These are phyloP conservation scores for Omphalea diandra DNA, from an alignment of 441 rosid genomes.

Conservation along the genomic window DNA sequence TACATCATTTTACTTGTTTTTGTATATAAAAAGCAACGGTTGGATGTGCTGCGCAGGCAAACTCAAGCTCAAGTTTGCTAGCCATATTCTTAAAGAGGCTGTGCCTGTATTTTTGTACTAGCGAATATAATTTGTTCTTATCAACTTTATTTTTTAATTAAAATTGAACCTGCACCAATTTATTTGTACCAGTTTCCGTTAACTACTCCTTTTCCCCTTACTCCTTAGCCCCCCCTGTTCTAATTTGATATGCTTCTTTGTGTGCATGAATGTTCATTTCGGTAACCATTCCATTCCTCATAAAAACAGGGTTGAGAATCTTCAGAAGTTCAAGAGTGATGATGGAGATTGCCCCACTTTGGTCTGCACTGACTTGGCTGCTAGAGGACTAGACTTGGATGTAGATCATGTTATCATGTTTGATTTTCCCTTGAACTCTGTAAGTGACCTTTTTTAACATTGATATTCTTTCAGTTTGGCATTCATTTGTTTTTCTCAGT, in stretches of 20 bases:
- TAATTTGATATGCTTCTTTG: not conserved
- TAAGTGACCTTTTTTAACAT: slow-evolving; percentile 36
- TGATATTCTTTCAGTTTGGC: not conserved
- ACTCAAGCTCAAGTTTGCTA: too few relatives aligned
- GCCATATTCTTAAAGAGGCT: too few relatives aligned
- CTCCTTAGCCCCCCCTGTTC: not conserved
- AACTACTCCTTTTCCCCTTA: not conserved
- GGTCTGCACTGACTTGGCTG: slow-evolving; percentile 94
- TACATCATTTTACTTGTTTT: too few relatives aligned
- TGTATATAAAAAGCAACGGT: not conserved
- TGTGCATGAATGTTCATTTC: not conserved
- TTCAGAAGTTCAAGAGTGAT: slow-evolving; percentile 79
- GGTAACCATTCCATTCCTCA: slow-evolving; percentile 16
- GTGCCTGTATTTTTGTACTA: not conserved
- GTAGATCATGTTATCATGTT: slow-evolving; percentile 93
- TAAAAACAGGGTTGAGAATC: slow-evolving; percentile 69
- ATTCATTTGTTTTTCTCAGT: not conserved
- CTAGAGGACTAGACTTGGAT: slow-evolving; percentile 85
- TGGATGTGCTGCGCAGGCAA: not conserved
- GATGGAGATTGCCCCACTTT: slow-evolving; percentile 89
- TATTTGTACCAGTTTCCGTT: not conserved
- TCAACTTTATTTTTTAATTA: not conserved
- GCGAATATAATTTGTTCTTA: too few relatives aligned
- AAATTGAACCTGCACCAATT: not conserved
- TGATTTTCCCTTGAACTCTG: slow-evolving; percentile 87